Conservation (phyloP, 75 land plant species). For the Gnetum montanum region DNA sequence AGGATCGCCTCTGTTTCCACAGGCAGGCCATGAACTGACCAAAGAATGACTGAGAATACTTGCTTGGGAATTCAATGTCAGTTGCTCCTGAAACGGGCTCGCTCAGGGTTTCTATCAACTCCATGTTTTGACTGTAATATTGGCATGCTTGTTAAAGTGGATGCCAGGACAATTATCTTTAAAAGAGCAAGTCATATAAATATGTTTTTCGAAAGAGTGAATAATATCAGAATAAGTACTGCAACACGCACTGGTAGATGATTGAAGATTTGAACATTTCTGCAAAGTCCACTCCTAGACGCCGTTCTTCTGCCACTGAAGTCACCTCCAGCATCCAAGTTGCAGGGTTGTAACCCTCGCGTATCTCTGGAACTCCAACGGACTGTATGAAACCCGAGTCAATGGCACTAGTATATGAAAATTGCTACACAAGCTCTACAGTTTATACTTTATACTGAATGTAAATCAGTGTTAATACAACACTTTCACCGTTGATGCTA, state of each 20-base stretch:
- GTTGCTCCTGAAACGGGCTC: conserved; percentile 33
- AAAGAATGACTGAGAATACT: conserved; percentile 39
- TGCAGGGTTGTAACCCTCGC: conserved; percentile 13
- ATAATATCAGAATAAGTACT: not conserved
- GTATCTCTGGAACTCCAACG: conserved; percentile 12
- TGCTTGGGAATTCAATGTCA: conserved; percentile 41
- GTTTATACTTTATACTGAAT: no score
- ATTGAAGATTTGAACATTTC: conserved; percentile 24
- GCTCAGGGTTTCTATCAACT: conserved; percentile 31
- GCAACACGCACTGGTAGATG: conserved; percentile 14
- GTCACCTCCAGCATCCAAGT: conserved; percentile 20
- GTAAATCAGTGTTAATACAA: no score
- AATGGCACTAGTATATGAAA: no score
- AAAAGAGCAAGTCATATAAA: not conserved
- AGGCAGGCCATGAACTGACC: conserved; percentile 50
- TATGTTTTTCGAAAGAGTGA: no score
- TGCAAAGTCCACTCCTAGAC: conserved; percentile 23
- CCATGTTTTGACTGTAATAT: conserved; percentile 35
- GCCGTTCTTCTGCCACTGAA: conserved; percentile 15
- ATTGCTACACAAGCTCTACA: no score
- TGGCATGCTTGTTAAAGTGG: not conserved
- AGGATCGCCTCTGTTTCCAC: conserved; percentile 68
- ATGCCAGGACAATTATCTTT: not conserved
- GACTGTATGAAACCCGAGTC: no score
- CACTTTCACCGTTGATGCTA: no score